Conservation (phyloP, 805 yeast species). For the Candida nitratophila region DNA sequence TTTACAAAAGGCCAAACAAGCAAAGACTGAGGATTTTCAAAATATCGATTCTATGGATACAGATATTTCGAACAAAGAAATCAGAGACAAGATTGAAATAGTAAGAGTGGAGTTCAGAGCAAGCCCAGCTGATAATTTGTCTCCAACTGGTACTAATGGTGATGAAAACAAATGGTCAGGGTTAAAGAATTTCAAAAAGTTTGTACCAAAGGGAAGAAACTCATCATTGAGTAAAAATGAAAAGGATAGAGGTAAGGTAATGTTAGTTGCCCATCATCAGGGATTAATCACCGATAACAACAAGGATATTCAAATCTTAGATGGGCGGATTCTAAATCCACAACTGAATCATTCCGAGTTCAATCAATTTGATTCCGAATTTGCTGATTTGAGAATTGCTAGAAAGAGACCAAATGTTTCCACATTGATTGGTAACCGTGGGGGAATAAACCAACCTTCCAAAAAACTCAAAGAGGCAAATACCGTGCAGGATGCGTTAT, state of each 20-base stretch:
- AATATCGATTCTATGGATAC: background rate
- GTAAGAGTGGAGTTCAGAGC: background rate
- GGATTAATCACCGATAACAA: background rate
- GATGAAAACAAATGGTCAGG: conserved; percentile 1
- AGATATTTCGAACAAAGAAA: background rate
- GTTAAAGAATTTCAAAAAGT: background rate
- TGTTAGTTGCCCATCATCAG: conserved; percentile 1
- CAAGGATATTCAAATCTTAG: background rate
- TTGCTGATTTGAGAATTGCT: conserved; percentile 1
- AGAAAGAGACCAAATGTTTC: background rate
- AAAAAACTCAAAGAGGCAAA: background rate
- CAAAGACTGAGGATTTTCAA: background rate
- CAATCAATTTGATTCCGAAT: conserved; percentile 13
- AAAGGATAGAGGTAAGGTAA: conserved; percentile 3
- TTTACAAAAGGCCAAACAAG: background rate
- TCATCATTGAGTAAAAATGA: background rate
- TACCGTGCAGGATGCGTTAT: too few species aligned
- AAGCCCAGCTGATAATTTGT: background rate
- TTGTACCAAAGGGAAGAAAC: background rate
- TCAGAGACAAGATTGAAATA: background rate
- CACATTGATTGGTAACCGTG: background rate
- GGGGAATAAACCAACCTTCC: background rate
- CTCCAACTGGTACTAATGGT: background rate
- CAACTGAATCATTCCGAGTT: background rate
- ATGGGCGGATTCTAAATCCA: background rate